Conservation (phyloP, 345 rosid species). For the Gossypium rotundifolium region DNA sequence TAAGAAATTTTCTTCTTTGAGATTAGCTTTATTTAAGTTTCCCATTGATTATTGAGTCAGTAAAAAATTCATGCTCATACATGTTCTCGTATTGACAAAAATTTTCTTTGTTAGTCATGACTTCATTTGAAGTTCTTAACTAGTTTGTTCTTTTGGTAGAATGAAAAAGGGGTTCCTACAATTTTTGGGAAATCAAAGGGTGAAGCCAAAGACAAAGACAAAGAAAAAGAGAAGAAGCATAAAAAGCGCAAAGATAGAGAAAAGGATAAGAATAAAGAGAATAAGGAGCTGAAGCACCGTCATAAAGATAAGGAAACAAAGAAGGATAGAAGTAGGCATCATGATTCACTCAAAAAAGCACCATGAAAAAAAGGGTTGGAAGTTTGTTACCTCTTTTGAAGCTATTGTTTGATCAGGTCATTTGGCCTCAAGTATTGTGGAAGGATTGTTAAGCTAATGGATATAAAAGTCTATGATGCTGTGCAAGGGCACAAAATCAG, state of each 20-base stretch:
- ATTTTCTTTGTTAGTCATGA: neutral
- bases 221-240: slow-evolving; percentile 86
- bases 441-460: too few relatives aligned
- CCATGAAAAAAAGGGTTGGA: neutral
- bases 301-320: slow-evolving; percentile 78
- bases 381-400: neutral
- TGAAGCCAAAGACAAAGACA: slow-evolving; percentile 75
- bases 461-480: neutral
- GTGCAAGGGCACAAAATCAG: neutral
- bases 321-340: slow-evolving; percentile 68
- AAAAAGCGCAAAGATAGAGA: slow-evolving; percentile 82
- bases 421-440: neutral
- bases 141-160: slow-evolving; percentile 31
- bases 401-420: neutral
- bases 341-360: neutral
- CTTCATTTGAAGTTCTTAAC: neutral
- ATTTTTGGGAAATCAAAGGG: slow-evolving; percentile 59
- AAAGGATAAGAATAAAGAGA: slow-evolving; percentile 83
- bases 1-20: slow-evolving; percentile 27
- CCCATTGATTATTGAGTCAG: neutral
- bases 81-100: neutral
- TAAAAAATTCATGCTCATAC: neutral
- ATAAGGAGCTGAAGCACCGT: slow-evolving; percentile 81
- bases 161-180: slow-evolving; percentile 74
- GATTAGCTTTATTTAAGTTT: neutral